Evolutionary conservation across 768 basidiomycete genomes (phyloP), one percentile per base, ranked within the genome.

Genomic region (Tephrocybe sp.): DNA sequence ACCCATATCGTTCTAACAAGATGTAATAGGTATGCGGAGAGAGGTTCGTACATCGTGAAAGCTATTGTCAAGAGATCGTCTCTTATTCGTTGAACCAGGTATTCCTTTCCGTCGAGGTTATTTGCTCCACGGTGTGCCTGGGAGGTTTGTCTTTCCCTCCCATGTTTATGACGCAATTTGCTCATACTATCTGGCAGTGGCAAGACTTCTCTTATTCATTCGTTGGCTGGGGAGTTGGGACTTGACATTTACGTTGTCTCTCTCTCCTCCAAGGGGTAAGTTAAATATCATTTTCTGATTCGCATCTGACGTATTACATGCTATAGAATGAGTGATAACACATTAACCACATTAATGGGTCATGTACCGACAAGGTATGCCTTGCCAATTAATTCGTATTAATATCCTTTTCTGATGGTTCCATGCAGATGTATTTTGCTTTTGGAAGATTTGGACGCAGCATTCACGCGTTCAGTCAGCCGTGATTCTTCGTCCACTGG

Each of bases 241-340:
- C 76, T 97, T 21, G 91, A 94, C 68, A 93, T 97, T 55, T 94
- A 93, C 63, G 91, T 94, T 45, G 86, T 94, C 57, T 89, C 87
- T 38, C 71, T 94, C 46, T 92, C 90, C 39, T 83, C 88, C 27
- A 92, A 93, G 66, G 90, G 90, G 90, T 87, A 70, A 58, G 77
- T 36, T 25, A 23, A 12, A 44, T 47, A 9, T n/a, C 8, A 15
- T 16, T 3, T 13, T 56, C 25, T 27, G 22, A 19, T 51, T 48
- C 15, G 4, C 57, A 55, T 48, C 54, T 49, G 57, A 51, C 58
- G 48, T 12, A 44, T 49, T 39, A 54, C 30, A 33, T 59, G 41
- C 40, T n/a, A n/a, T 61, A 91, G 90, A 54, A 93, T 93, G 90
- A 91, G 87, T 66, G 91, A 93, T 69, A 91, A 90, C 69, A 93